Evolutionary conservation across 2,329 filamentous ascomycete genomes (phyloP).

Genomic region (Fusarium sp.): DNA sequence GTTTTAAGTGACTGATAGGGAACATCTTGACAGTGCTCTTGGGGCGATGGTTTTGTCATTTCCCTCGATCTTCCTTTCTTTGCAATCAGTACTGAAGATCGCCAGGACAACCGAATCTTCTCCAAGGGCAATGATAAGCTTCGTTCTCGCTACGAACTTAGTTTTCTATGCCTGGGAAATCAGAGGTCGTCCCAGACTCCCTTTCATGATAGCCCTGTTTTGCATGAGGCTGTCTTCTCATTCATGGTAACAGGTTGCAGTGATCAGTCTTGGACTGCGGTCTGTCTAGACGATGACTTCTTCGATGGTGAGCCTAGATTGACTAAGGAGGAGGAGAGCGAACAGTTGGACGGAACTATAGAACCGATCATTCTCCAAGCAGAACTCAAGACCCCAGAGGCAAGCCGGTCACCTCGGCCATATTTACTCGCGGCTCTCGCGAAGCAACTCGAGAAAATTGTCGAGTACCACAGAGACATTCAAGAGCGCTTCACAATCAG

Average conservation of each 20-base stretch:
- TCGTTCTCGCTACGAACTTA: background rate
- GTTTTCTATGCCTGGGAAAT: conserved; percentile 1
- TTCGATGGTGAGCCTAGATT: conserved; percentile 2
- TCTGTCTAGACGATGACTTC: conserved; percentile 21
- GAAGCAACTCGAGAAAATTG: background rate
- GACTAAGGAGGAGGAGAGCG: background rate
- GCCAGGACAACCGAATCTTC: background rate
- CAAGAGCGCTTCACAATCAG: conserved; percentile 2
- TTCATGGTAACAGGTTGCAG: conserved; percentile 12
- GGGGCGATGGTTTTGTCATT: conserved; percentile 12
- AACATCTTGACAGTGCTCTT: background rate
- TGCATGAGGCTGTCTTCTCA: conserved; percentile 11
- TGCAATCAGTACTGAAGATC: conserved; percentile 3
- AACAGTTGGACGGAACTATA: background rate
- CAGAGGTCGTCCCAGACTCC: background rate
- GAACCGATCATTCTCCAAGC: conserved; percentile 18
- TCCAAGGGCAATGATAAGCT: background rate
- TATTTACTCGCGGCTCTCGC: conserved; percentile 15
- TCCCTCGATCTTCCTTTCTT: conserved; percentile 16
- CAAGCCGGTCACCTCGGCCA: conserved; percentile 2
- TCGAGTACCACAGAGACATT: conserved; percentile 2
- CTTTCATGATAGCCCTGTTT: background rate
- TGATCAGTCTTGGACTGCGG: conserved; percentile 3
- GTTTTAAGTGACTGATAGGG: background rate
- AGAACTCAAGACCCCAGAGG: background rate